Percentiles rank a stretch among this genome's conserved stretches.
phyloP scores from a whole-genome alignment of 176 grass and related monocot genomes.

The Phoenix roebelenii region DNA sequence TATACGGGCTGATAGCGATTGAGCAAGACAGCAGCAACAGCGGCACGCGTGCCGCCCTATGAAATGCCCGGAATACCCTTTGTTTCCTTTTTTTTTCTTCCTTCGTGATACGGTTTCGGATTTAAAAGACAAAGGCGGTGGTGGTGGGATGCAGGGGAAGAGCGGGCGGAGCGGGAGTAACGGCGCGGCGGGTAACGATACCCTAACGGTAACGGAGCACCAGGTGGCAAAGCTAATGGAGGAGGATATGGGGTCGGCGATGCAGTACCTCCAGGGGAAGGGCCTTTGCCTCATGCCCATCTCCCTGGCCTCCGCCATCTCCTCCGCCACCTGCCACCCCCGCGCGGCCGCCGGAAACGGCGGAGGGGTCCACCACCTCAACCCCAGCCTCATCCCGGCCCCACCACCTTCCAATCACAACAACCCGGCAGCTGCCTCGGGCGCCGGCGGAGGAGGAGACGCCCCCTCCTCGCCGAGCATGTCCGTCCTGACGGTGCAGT shows the following conservation, averaged over 20 bases:
- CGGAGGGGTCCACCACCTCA: not conserved
- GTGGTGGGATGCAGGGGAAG: not conserved
- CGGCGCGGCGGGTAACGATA: slow-evolving; percentile 28
- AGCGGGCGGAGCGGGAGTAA: slow-evolving; percentile 12
- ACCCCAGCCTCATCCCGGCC: slow-evolving; percentile 4
- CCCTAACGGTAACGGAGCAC: slow-evolving; percentile 60
- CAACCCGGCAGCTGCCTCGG: no score
- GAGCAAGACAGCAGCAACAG: slow-evolving; percentile 10
- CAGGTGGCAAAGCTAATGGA: slow-evolving; percentile 91
- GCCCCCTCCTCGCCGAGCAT: slow-evolving; percentile 12
- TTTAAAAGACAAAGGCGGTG: no score
- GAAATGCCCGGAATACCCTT: slow-evolving; percentile 20
- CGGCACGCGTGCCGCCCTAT: slow-evolving; percentile 27
- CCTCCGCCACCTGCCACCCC: not conserved
- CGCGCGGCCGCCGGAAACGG: not conserved
- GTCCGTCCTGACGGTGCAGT: slow-evolving; percentile 29
- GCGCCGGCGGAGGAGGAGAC: slow-evolving; percentile 1
- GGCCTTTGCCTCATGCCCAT: not conserved
- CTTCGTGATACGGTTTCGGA: no score
- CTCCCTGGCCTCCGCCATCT: no score
- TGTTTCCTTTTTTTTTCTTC: no score
- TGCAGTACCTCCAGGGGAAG: slow-evolving; percentile 81
- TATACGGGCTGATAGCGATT: slow-evolving; percentile 5
- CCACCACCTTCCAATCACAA: not conserved
- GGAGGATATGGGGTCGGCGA: slow-evolving; percentile 85